A percentile compares a stretch with the other conserved stretches of the same genome.
Evolutionary conservation across 305 asterid species (phyloP).

Genomic region (Andrographis paniculata): DNA sequence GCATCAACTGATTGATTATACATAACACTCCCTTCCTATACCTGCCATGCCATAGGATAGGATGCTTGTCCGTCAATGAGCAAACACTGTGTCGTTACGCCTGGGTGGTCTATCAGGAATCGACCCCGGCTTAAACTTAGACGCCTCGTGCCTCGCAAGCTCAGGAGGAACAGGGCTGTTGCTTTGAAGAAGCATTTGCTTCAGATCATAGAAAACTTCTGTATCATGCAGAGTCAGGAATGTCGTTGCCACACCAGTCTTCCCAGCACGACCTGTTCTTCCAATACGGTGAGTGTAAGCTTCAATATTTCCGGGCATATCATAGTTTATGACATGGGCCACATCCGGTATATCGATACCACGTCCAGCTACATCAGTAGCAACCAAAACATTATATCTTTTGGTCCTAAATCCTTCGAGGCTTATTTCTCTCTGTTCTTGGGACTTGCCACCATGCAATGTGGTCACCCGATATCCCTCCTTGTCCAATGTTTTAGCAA

Average conservation of each 20-base stretch:
- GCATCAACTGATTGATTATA: too few relatives aligned
- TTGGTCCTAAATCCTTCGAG: slow-evolving; percentile 82
- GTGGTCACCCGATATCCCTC: slow-evolving; percentile 73
- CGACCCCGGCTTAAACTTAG: slow-evolving; percentile 74
- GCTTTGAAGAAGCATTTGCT: slow-evolving; percentile 75
- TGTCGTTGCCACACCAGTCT: slow-evolving; percentile 80
- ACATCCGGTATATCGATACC: slow-evolving; percentile 89
- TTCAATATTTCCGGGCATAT: slow-evolving; percentile 74
- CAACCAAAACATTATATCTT: slow-evolving; percentile 71
- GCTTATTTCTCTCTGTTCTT: slow-evolving; percentile 75
- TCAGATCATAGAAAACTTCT: slow-evolving; percentile 76
- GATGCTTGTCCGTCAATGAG: too few relatives aligned
- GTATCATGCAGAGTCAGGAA: slow-evolving; percentile 70
- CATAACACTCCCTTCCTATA: too few relatives aligned
- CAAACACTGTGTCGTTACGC: slow-evolving; percentile 61
- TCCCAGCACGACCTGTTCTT: slow-evolving; percentile 94
- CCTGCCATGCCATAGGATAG: too few relatives aligned
- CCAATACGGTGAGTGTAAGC: slow-evolving; percentile 93
- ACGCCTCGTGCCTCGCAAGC: slow-evolving; percentile 79
- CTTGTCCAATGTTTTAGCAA: slow-evolving; percentile 53
- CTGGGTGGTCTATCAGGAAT: slow-evolving; percentile 74
- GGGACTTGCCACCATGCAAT: slow-evolving; percentile 83
- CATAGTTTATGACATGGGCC: slow-evolving; percentile 73
- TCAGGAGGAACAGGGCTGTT: slow-evolving; percentile 82
- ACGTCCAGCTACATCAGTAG: slow-evolving; percentile 83